A percentile compares a stretch with the other conserved stretches of the same genome.
Evolutionary conservation across 441 rosid genomes (phyloP).

Genomic region (Dalechampia spathulata): DNA sequence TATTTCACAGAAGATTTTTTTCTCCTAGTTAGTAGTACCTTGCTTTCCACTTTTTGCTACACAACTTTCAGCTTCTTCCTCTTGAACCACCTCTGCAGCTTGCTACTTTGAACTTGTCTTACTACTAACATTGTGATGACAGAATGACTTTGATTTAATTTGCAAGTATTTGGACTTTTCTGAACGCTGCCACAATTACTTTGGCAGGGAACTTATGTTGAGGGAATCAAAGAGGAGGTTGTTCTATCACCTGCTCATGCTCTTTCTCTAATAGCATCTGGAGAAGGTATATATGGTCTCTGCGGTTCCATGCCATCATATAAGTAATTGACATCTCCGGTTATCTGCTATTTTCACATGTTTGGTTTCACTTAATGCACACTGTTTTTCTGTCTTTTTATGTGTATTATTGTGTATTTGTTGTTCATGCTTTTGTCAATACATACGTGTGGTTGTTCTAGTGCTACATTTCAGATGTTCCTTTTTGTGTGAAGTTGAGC

Average conservation of each 20-base stretch:
- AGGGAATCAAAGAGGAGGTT: slow-evolving; percentile 69
- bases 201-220: slow-evolving; percentile 54
- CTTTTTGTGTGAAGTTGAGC: neutral
- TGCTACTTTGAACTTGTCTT: neutral
- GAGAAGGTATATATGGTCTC: slow-evolving; percentile 44
- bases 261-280: slow-evolving; percentile 64
- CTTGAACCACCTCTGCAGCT: neutral
- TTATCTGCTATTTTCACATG: neutral
- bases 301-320: neutral
- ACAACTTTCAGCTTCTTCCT: neutral
- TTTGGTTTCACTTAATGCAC: neutral
- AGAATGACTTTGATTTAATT: slow-evolving; percentile 5
- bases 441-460: no score
- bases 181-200: slow-evolving; percentile 10
- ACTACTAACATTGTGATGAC: neutral
- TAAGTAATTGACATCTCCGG: neutral
- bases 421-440: no score
- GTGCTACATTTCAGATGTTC: neutral
- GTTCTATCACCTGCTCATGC: slow-evolving; percentile 75
- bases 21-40: neutral
- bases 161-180: neutral
- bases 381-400: neutral
- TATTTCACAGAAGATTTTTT: neutral
- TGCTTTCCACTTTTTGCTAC: neutral
- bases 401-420: no score